phyloP scores from a whole-genome alignment of 2,329 filamentous ascomycete species.

The Talaromyces islandicus region DNA sequence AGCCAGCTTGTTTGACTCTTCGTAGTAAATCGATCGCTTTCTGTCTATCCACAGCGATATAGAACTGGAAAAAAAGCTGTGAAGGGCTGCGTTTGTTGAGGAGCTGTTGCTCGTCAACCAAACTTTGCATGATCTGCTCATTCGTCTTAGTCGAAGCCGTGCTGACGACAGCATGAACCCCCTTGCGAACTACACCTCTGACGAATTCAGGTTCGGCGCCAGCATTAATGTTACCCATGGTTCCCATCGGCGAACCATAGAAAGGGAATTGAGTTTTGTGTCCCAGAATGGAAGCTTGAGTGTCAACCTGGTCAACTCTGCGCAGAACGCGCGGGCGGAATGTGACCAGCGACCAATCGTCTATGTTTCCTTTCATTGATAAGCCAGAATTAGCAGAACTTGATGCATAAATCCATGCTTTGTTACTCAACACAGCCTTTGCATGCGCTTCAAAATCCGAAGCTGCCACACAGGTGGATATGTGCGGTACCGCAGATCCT shows the following conservation, averaged over 20 bases:
- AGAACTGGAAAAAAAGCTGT: background rate
- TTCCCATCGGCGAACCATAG: background rate
- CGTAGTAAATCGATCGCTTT: background rate
- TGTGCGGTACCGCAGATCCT: background rate
- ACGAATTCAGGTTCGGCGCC: background rate
- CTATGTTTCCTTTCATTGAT: background rate
- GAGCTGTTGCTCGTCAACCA: background rate
- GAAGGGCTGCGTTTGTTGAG: background rate
- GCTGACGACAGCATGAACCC: background rate
- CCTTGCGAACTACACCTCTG: background rate
- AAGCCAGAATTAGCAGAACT: background rate
- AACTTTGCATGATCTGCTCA: background rate
- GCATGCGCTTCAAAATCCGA: background rate
- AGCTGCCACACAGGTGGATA: background rate
- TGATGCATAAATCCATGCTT: background rate
- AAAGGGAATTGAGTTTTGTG: constrained; percentile 1
- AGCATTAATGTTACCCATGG: background rate
- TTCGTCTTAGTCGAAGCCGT: background rate
- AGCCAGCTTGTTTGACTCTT: background rate
- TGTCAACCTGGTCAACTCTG: constrained; percentile 22
- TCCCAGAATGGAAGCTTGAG: background rate
- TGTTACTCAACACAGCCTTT: background rate
- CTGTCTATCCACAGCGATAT: background rate
- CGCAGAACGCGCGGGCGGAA: constrained; percentile 43
- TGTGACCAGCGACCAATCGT: background rate